Evolutionary conservation across 306 rosid species (phyloP).

Genomic region (Acacia crassicarpa): DNA sequence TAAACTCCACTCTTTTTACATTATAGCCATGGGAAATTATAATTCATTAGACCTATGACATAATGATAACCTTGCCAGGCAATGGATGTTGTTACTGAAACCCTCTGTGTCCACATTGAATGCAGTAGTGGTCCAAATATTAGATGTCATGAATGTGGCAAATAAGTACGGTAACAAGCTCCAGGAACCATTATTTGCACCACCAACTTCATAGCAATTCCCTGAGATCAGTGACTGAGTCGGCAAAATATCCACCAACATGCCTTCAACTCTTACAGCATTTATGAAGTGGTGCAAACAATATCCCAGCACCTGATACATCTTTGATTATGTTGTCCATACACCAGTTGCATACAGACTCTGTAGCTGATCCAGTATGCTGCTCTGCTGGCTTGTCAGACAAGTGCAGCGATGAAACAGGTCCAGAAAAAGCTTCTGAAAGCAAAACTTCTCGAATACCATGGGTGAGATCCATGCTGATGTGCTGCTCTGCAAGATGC

Average conservation of each 20-base stretch:
- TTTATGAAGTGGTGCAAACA: constrained; percentile 85
- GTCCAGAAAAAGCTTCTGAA: constrained; percentile 87
- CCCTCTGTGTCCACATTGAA: constrained; percentile 96
- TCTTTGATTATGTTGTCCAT: constrained; percentile 91
- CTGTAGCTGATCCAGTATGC: constrained; percentile 88
- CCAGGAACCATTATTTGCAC: constrained; percentile 98
- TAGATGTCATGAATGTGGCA: constrained; percentile 93
- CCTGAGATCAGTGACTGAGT: constrained; percentile 87
- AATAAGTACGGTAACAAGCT: constrained; percentile 89
- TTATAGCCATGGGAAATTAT: constrained; percentile 2
- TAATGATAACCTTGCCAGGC: constrained; percentile 83
- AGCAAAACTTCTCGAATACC: constrained; percentile 94
- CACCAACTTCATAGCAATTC: constrained; percentile 88
- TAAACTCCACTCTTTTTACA: constrained; percentile 10
- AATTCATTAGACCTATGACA: constrained; percentile 10
- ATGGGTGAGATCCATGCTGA: constrained; percentile 95
- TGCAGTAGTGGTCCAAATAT: constrained; percentile 86
- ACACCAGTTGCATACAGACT: constrained; percentile 92
- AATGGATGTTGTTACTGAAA: constrained; percentile 88
- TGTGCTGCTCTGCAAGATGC: constrained; percentile 97
- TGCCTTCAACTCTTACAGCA: constrained; percentile 98
- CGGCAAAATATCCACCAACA: constrained; percentile 99
- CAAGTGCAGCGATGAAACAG: constrained; percentile 90
- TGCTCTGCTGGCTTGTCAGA: constrained; percentile 86
- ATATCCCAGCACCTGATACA: constrained; percentile 89